Evolutionary conservation across 2,329 filamentous ascomycete genomes (phyloP).

Genomic region (Phoma herbarum): DNA sequence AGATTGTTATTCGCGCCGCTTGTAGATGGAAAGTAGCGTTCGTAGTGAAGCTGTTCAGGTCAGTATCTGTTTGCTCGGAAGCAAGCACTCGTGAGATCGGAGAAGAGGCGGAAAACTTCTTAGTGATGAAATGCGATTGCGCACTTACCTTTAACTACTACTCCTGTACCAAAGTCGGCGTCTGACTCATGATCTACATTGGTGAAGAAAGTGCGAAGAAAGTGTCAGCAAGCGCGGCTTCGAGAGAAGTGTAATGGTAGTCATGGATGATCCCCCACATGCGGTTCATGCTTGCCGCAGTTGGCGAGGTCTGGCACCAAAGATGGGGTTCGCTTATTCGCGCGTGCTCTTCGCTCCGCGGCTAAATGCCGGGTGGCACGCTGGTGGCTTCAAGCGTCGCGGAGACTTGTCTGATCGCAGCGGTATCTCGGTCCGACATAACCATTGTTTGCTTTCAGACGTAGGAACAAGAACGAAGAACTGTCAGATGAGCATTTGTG

Average conservation of each 20-base stretch:
- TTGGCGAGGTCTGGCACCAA: neutral
- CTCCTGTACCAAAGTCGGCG: neutral
- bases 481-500: neutral
- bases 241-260: neutral
- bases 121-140: constrained; percentile 2
- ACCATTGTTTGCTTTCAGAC: neutral
- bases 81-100: neutral
- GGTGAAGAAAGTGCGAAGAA: neutral
- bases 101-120: constrained; percentile 2
- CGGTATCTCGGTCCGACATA: constrained; percentile 24
- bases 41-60: neutral
- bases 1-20: too few species aligned
- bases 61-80: neutral
- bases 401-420: neutral
- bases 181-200: neutral
- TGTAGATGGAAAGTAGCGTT: neutral
- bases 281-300: constrained; percentile 12
- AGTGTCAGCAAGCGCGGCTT: neutral
- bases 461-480: neutral
- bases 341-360: constrained; percentile 1
- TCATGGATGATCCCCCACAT: constrained; percentile 8
- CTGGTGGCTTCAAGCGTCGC: neutral
- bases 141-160: neutral
- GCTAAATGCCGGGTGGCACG: constrained; percentile 10
- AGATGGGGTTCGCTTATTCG: constrained; percentile 13